A percentile compares a stretch with the other conserved stretches of the same genome.
phyloP scores from a whole-genome alignment of 495 filamentous ascomycete species.

The Penicillium taxi region DNA sequence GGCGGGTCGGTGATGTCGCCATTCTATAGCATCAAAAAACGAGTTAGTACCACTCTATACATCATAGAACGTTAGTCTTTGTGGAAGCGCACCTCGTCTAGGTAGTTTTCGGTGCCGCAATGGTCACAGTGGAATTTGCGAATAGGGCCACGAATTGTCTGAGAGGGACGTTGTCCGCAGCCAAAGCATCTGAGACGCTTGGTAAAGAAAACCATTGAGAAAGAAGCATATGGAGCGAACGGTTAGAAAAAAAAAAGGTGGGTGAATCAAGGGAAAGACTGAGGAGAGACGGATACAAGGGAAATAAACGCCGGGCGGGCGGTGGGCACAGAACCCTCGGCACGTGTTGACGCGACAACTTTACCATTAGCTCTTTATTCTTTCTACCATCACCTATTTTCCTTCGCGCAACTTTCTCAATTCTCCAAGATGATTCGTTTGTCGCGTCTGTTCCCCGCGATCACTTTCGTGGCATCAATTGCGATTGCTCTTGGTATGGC shows the following conservation, averaged over 20 bases:
- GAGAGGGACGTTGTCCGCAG: slow-evolving; percentile 56
- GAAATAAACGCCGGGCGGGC: slow-evolving; percentile 24
- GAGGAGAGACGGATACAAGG: not conserved
- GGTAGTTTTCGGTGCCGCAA: slow-evolving; percentile 76
- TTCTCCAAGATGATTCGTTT: no score
- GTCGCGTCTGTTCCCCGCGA: no score
- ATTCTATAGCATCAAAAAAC: slow-evolving; percentile 41
- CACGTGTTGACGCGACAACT: slow-evolving; percentile 18
- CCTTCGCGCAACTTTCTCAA: no score
- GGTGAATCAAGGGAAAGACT: not conserved
- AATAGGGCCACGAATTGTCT: slow-evolving; percentile 42
- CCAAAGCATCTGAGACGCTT: slow-evolving; percentile 65
- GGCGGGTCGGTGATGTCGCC: slow-evolving; percentile 85
- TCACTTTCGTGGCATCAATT: no score
- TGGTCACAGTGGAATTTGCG: slow-evolving; percentile 59
- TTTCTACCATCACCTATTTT: not conserved
- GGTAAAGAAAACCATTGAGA: slow-evolving; percentile 44
- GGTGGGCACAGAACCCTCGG: slow-evolving; percentile 32
- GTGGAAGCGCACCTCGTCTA: slow-evolving; percentile 51
- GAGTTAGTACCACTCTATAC: no score
- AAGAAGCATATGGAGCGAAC: slow-evolving; percentile 13
- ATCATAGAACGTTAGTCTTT: no score
- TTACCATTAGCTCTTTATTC: not conserved
- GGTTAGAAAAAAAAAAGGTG: not conserved
- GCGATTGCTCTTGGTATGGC: no score